phyloP scores from a whole-genome alignment of 2,329 filamentous ascomycete species.

The Claviceps cyperi region DNA sequence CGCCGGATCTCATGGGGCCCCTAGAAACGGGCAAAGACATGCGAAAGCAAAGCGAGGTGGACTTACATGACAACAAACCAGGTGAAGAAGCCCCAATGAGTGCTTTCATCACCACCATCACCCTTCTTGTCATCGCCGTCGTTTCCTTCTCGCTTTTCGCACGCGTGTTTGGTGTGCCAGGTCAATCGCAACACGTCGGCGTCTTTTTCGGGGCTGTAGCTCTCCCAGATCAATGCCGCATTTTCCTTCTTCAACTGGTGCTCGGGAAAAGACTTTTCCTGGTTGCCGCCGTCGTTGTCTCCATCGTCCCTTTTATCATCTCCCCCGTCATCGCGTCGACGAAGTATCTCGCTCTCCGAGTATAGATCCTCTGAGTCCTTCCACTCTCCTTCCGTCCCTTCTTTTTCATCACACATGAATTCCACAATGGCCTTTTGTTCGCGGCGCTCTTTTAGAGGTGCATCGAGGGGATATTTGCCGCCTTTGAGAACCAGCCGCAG shows the following conservation, averaged over 20 bases:
- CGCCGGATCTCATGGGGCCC: background rate
- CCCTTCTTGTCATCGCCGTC: constrained; percentile 23
- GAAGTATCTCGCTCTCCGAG: background rate
- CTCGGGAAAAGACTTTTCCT: constrained; percentile 28
- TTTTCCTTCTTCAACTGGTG: constrained; percentile 38
- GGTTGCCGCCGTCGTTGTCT: constrained; percentile 16
- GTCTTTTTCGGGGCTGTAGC: constrained; percentile 49
- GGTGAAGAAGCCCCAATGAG: constrained; percentile 88
- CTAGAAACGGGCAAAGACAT: too few relatives aligned
- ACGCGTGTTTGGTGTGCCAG: constrained; percentile 82
- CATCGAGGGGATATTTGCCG: constrained; percentile 39
- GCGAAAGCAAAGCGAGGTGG: too few relatives aligned
- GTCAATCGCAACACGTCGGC: constrained; percentile 54
- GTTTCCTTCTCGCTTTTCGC: constrained; percentile 39
- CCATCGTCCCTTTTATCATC: constrained; percentile 22
- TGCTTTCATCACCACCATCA: constrained; percentile 30
- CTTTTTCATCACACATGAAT: constrained; percentile 64
- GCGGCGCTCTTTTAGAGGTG: constrained; percentile 30
- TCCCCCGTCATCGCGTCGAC: background rate
- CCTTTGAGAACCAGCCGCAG: constrained; percentile 53
- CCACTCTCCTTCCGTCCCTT: constrained; percentile 60
- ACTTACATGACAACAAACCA: constrained; percentile 90
- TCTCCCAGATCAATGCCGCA: constrained; percentile 59
- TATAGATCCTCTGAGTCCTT: constrained; percentile 31
- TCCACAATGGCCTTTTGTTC: constrained; percentile 69